Percentiles rank a stretch among this genome's conserved stretches.
Evolutionary conservation across 805 yeast species (phyloP).

Genomic region (Lachancea lanzarotensis): DNA sequence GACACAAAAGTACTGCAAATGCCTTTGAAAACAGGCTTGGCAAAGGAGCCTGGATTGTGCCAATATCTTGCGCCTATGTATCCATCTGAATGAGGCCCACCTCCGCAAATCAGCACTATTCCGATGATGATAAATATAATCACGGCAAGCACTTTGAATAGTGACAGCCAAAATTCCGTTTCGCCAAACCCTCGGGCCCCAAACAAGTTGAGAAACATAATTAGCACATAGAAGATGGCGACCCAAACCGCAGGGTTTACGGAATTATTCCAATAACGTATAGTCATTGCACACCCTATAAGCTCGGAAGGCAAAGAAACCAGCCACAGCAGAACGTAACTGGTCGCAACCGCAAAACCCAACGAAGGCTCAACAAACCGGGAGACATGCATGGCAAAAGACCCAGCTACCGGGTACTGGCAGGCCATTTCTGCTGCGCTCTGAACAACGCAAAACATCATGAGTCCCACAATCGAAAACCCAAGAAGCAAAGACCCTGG

Average conservation of each 20-base stretch:
- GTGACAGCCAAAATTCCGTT: constrained; percentile 42
- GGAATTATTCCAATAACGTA: constrained; percentile 38
- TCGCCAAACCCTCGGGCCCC: constrained; percentile 52
- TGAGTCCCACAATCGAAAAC: constrained; percentile 22
- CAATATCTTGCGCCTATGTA: constrained; percentile 40
- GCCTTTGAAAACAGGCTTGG: constrained; percentile 40
- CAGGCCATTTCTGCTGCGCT: constrained; percentile 42
- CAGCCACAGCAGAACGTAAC: constrained; percentile 50
- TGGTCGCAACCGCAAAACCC: constrained; percentile 61
- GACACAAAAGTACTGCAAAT: constrained; percentile 57
- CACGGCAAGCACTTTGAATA: constrained; percentile 39
- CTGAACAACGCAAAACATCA: constrained; percentile 27
- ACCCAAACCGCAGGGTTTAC: constrained; percentile 26
- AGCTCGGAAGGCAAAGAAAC: constrained; percentile 49
- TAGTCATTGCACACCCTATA: constrained; percentile 49
- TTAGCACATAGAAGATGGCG: constrained; percentile 27
- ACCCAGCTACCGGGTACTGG: constrained; percentile 46
- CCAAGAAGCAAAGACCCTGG: constrained; percentile 26
- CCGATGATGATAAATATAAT: constrained; percentile 46
- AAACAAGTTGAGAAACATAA: constrained; percentile 42
- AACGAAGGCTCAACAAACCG: constrained; percentile 53
- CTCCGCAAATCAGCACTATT: constrained; percentile 39
- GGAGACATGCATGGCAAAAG: constrained; percentile 51
- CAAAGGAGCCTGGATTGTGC: constrained; percentile 48
- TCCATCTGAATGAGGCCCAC: constrained; percentile 39